These are phyloP conservation scores for Antitrichia curtipendula DNA, from an alignment of 225 moss, liverwort and hornwort genomes.

Conservation along the genomic window DNA sequence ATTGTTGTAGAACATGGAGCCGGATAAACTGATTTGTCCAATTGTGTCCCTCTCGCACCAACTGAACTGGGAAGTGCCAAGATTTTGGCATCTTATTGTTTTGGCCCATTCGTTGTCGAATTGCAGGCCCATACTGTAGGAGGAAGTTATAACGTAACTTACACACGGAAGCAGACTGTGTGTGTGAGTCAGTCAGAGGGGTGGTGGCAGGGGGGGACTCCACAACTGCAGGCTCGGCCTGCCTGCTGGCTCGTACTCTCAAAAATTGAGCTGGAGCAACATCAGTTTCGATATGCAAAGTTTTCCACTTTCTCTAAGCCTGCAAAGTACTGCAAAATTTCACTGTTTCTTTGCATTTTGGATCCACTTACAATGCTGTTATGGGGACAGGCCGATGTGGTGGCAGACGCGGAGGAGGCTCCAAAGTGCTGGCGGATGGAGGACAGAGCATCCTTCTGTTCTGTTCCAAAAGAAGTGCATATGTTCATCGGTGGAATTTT, in stretches of 20 bases:
- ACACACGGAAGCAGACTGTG: not conserved
- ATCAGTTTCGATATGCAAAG: not conserved
- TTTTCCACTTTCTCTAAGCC: not conserved
- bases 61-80: not conserved
- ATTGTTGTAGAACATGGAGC: not conserved
- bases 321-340: no score
- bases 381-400: no score
- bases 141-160: no score
- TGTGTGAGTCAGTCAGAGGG: not conserved
- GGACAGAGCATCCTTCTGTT: not conserved
- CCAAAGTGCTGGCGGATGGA: no score
- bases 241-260: not conserved
- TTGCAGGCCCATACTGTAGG: no score
- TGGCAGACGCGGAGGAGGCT: no score
- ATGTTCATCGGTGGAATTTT: not conserved
- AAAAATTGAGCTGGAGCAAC: not conserved
- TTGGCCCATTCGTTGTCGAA: not conserved
- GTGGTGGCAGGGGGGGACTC: not conserved
- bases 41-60: not conserved
- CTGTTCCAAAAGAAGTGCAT: not conserved
- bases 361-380: no score
- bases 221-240: not conserved
- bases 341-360: no score
- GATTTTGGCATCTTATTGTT: not conserved
- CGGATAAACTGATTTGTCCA: not conserved